Conservation (phyloP, 169 alveolate genomes). For the Plasmodium fragile region DNA sequence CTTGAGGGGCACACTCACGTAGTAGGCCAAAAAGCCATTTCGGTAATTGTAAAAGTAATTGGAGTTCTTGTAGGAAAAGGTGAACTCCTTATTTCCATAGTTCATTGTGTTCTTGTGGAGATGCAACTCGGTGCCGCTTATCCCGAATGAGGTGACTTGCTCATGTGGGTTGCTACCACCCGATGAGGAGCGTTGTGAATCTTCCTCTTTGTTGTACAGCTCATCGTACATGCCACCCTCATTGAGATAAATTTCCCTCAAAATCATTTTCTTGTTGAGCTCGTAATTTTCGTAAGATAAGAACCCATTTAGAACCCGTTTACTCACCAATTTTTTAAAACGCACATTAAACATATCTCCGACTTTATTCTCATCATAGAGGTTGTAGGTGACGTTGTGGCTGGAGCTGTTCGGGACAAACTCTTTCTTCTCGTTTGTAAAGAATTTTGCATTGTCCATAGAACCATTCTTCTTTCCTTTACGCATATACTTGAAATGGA, state of each 20-base stretch:
- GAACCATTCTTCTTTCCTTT: slow-evolving; percentile 1
- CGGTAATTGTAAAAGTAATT: slow-evolving; percentile 22
- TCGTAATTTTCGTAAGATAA: slow-evolving; percentile 28
- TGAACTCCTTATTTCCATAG: slow-evolving; percentile 30
- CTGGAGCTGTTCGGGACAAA: neutral
- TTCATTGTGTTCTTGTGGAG: slow-evolving; percentile 45
- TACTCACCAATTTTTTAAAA: neutral
- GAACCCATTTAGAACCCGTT: neutral
- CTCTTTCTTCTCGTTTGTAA: neutral
- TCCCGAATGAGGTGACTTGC: neutral
- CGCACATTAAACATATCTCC: slow-evolving; percentile 28
- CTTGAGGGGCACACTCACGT: slow-evolving; percentile 48
- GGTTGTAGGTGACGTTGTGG: neutral
- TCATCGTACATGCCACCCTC: slow-evolving; percentile 44
- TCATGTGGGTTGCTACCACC: neutral
- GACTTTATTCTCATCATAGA: slow-evolving; percentile 36
- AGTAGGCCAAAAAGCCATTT: slow-evolving; percentile 46
- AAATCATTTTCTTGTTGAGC: slow-evolving; percentile 29
- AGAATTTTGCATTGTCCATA: neutral
- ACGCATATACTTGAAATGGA: slow-evolving; percentile 38
- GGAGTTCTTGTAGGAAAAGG: slow-evolving; percentile 42
- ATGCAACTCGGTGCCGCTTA: slow-evolving; percentile 9
- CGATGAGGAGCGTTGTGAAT: neutral
- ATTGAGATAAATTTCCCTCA: slow-evolving; percentile 40
- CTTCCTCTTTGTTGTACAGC: slow-evolving; percentile 2